Percentiles rank a stretch among this genome's conserved stretches.
These are phyloP conservation scores for Neophaeococcomyces mojaviensis DNA, from an alignment of 2,329 filamentous ascomycete genomes.

Conservation along the genomic window DNA sequence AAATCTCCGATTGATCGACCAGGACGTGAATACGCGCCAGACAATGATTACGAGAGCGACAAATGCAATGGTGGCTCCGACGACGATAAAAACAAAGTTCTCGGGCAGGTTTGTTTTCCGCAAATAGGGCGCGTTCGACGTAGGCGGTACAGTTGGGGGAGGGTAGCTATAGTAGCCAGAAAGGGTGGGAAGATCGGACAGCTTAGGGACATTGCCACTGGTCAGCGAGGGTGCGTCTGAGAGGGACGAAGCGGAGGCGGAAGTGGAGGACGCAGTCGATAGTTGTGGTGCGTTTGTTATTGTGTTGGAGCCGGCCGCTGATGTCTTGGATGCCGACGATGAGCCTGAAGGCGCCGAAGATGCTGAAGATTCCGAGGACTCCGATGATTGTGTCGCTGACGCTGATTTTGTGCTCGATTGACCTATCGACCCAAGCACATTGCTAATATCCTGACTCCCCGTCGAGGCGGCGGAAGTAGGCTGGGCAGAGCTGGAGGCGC, in stretches of 20 bases:
- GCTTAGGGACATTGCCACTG: slow-evolving; percentile 8
- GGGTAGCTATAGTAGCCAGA: slow-evolving; percentile 58
- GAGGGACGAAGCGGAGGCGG: not conserved
- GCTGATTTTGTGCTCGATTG: slow-evolving; percentile 3
- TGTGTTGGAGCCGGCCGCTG: not conserved
- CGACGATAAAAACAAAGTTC: slow-evolving; percentile 92
- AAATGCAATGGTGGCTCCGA: slow-evolving; percentile 79
- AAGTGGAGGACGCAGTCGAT: slow-evolving; percentile 1
- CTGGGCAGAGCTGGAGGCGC: slow-evolving; percentile 1
- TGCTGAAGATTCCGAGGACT: slow-evolving; percentile 17
- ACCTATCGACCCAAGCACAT: slow-evolving; percentile 6
- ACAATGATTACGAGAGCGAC: slow-evolving; percentile 72
- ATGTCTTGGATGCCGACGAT: not conserved
- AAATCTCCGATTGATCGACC: slow-evolving; percentile 85
- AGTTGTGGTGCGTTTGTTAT: not conserved
- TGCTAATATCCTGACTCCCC: slow-evolving; percentile 2
- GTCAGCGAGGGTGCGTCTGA: slow-evolving; percentile 1
- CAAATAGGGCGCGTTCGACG: slow-evolving; percentile 82
- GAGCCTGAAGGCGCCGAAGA: not conserved
- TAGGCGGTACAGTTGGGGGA: slow-evolving; percentile 70
- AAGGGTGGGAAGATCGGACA: slow-evolving; percentile 43
- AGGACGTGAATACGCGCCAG: slow-evolving; percentile 83
- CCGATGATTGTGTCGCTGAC: slow-evolving; percentile 8
- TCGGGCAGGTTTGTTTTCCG: slow-evolving; percentile 76
- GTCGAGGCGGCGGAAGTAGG: not conserved